Conservation (phyloP, 371 early-diverging fungal species). For the Mucor mucedo region DNA sequence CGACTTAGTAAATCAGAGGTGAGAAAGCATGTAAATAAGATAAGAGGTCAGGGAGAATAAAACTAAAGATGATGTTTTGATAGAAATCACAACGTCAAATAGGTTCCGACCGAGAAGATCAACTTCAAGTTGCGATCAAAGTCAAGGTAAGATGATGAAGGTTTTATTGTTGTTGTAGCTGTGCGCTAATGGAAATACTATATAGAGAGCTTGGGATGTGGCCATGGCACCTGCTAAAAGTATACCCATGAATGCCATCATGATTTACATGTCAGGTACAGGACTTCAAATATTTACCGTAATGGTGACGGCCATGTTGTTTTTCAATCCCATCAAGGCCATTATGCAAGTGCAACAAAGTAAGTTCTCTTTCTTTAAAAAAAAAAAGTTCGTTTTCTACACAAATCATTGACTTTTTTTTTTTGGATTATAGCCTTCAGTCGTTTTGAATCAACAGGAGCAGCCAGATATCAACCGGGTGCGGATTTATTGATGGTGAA, state of each 20-base stretch:
- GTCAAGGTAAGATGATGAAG: conserved; percentile 30
- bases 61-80: too few species aligned
- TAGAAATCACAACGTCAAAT: conserved; percentile 34
- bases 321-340: conserved; percentile 85
- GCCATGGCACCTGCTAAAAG: conserved; percentile 91
- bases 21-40: background rate
- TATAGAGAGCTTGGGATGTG: conserved; percentile 92
- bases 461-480: conserved; percentile 46
- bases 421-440: conserved; percentile 58
- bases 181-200: too few species aligned
- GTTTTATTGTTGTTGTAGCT: too few species aligned
- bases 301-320: conserved; percentile 94
- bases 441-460: conserved; percentile 62
- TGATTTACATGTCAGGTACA: conserved; percentile 98
- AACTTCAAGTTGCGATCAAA: conserved; percentile 40
- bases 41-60: too few species aligned
- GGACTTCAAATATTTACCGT: conserved; percentile 95
- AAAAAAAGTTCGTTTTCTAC: too few species aligned
- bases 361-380: conserved; percentile 22
- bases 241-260: conserved; percentile 96
- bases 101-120: conserved; percentile 4
- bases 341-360: conserved; percentile 75
- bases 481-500: conserved; percentile 76
- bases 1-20: conserved; percentile 23
- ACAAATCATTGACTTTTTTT: background rate